phyloP scores from a whole-genome alignment of 768 basidiomycete species.

The Hericium rajendrae region DNA sequence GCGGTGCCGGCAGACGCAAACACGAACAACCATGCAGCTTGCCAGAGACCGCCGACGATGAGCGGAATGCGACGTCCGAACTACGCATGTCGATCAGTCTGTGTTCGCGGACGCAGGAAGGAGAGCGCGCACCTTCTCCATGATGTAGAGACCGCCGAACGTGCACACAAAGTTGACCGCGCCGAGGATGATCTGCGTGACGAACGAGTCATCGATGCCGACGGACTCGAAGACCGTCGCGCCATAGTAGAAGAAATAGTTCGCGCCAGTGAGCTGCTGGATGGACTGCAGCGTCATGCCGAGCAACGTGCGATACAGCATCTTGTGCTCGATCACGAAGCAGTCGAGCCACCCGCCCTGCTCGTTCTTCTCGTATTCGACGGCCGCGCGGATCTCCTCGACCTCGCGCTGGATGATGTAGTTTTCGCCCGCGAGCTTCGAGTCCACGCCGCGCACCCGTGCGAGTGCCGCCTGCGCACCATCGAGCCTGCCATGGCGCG shows the following conservation, averaged over 20 bases:
- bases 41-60: slow-evolving; percentile 64
- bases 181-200: slow-evolving; percentile 70
- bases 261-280: slow-evolving; percentile 66
- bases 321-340: slow-evolving; percentile 46
- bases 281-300: slow-evolving; percentile 58
- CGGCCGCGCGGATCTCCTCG: slow-evolving; percentile 43
- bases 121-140: slow-evolving; percentile 42
- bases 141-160: slow-evolving; percentile 63
- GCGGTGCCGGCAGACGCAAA: slow-evolving; percentile 67
- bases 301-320: slow-evolving; percentile 53
- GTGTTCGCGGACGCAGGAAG: neutral
- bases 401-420: slow-evolving; percentile 35
- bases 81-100: slow-evolving; percentile 18
- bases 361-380: slow-evolving; percentile 38
- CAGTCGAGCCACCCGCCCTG: slow-evolving; percentile 60
- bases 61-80: slow-evolving; percentile 58
- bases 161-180: slow-evolving; percentile 65
- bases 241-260: slow-evolving; percentile 58
- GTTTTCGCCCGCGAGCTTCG: slow-evolving; percentile 28
- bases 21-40: slow-evolving; percentile 59
- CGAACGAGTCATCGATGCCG: slow-evolving; percentile 55
- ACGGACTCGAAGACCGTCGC: slow-evolving; percentile 61
- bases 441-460: slow-evolving; percentile 37
- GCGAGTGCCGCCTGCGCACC: slow-evolving; percentile 42
- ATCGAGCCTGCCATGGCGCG: slow-evolving; percentile 34